phyloP scores from a whole-genome alignment of 78 protist genomes.

The Dictyostelium discoideum region dicty_2.7 NC_007090.3:3383501-3384000 shows the following conservation, averaged over 20 bases:
- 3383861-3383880: not conserved
- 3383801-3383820: not conserved
- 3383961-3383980: not conserved
- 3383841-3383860: not conserved
- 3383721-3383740: not conserved
- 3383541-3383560: not conserved
- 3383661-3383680: not conserved
- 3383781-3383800: not conserved
- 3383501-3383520: not conserved
- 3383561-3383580: not conserved
- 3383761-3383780: not conserved
- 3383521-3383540: not conserved
- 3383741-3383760: not conserved
- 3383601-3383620: not conserved
- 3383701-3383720: not conserved
- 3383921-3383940: not conserved
- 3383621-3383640: not conserved
- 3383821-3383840: not conserved
- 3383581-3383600: not conserved
- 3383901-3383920: not conserved
- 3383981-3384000: not conserved
- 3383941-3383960: not conserved
- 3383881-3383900: not conserved
- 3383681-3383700: not conserved
- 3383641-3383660: not conserved